Conservation (phyloP, 2,329 filamentous ascomycete species). For the Herpotrichia juniperi region DNA sequence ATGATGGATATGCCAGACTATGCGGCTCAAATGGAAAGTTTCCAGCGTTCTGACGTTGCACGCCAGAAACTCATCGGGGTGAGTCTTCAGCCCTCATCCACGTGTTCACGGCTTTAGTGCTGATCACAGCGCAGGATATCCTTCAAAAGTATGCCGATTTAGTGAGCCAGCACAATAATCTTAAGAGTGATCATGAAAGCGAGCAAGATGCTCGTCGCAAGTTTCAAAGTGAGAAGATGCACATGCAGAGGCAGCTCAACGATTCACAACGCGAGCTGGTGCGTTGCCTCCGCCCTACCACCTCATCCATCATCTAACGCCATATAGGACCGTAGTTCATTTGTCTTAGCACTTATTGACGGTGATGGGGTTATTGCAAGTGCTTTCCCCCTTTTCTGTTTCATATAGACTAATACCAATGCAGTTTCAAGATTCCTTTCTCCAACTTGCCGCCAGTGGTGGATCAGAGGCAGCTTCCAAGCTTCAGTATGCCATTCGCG, state of each 20-base stretch:
- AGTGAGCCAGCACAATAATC: conserved; percentile 27
- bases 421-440: conserved; percentile 54
- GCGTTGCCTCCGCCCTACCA: conserved; percentile 9
- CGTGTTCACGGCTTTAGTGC: background rate
- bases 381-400: conserved; percentile 1
- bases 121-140: conserved; percentile 34
- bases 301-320: background rate
- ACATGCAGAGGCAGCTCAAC: conserved; percentile 22
- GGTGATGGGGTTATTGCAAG: conserved; percentile 56
- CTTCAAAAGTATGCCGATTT: conserved; percentile 33
- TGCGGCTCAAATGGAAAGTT: conserved; percentile 36
- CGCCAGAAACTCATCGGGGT: conserved; percentile 43
- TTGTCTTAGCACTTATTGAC: conserved; percentile 55
- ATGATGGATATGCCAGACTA: conserved; percentile 19
- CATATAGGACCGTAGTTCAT: conserved; percentile 45
- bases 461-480: conserved; percentile 55
- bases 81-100: conserved; percentile 7
- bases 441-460: conserved; percentile 48
- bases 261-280: conserved; percentile 34
- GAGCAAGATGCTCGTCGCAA: conserved; percentile 39
- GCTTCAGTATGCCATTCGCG: conserved; percentile 49
- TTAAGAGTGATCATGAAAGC: conserved; percentile 38
- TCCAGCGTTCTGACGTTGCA: conserved; percentile 43
- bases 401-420: background rate
- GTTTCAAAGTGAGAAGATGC: conserved; percentile 34